Base-by-base conservation (phyloP, 192 early-diverging fungal genomes). In the Gonapodya prolifera region DNA sequence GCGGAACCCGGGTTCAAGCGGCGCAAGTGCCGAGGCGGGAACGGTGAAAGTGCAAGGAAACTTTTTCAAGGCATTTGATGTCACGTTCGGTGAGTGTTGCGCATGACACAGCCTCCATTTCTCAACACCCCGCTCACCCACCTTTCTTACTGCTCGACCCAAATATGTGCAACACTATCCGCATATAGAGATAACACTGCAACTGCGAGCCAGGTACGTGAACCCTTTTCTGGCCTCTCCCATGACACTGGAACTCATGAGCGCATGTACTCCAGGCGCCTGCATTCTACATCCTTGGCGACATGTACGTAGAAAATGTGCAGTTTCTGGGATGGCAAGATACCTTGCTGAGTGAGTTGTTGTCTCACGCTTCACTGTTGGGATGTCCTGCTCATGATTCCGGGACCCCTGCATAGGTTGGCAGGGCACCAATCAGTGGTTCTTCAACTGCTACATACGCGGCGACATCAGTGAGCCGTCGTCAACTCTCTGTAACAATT, bases 61-160 rank as follows among this genome's bases (percentile, higher is more conserved):
- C 34, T 69, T 33, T 34, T 76, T 76, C 75, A 76, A 76, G 69
- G 75, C 75, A 8, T 76, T 76, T 8, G 75, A 76, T 70, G 34
- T 76, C 69, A 31, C 32, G 35, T 76, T 76, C 34, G 75, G 34
- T n/a, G 45, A 61, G 23, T 23, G 23, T 23, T 61, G 45, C 45
- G 45, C 45, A 8, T 61, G 8, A 16, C 8, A 61, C 8, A 16
- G 45, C 45, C 8, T 61, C 45, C 23, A 23, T 23, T 16, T 8
- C 23, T 23, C 45, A 61, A 61, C 8, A 23, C 45, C 8, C 45
- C 45, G 45, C 45, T 61, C 8, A 16, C 8, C 23, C 45, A 61
- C 23, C 23, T 23, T 61, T 61, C 45, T n/a, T n/a, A n/a, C n/a
- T n/a, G 45, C 45, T 23, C 45, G 45, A 61, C 23, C 23, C 8